These are phyloP conservation scores for Solanum hybrid DNA, from an alignment of 305 asterid species.

Conservation along the genomic window DNA sequence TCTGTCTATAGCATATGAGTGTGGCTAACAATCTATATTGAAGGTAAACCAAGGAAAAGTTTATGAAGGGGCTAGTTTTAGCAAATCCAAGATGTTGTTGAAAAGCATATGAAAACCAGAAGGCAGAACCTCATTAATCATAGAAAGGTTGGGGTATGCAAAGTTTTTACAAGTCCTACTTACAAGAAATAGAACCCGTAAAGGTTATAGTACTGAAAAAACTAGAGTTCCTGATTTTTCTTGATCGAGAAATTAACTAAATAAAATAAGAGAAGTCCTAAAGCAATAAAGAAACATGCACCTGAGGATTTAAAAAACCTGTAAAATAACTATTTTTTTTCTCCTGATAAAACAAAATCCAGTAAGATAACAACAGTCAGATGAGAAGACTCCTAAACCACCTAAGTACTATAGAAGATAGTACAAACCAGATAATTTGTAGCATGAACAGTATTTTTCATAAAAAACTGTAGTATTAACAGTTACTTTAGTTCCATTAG, in stretches of 20 bases:
- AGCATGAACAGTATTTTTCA: background rate
- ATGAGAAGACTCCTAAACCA: background rate
- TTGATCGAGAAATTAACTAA: background rate
- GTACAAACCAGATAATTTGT: background rate
- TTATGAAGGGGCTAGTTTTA: background rate
- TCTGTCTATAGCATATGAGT: background rate
- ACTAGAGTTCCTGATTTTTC: background rate
- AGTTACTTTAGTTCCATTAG: background rate
- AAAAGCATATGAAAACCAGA: background rate
- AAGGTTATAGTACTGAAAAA: background rate
- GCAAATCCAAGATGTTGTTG: background rate
- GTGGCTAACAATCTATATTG: background rate
- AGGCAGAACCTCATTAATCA: background rate
- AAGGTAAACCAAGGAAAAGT: background rate
- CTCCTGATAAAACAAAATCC: background rate
- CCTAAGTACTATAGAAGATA: background rate
- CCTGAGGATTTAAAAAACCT: background rate
- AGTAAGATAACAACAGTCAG: background rate
- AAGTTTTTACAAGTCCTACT: background rate
- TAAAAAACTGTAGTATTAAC: background rate
- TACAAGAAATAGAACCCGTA: background rate
- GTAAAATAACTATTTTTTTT: background rate
- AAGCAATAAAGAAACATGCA: background rate
- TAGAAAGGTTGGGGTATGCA: background rate
- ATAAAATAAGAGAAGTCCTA: background rate